A percentile compares a stretch with the other conserved stretches of the same genome.
Conservation (phyloP, 73 alveolate genomes). For the Paramecium biaurelia region DNA sequence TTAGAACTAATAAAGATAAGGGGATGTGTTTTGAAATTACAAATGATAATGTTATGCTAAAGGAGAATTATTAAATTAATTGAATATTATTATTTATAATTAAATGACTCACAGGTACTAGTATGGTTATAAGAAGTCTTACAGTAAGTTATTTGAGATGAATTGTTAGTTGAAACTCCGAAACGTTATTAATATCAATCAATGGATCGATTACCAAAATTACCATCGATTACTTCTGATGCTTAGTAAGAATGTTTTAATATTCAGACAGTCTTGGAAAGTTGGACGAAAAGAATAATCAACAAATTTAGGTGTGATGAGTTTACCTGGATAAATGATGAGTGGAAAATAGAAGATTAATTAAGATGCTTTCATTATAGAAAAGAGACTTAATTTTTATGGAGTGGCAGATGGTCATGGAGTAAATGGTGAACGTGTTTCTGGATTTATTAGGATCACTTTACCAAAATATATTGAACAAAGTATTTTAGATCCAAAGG, state of each 20-base stretch:
- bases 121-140: slow-evolving; percentile 10
- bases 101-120: neutral
- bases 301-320: neutral
- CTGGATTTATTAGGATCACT: slow-evolving; percentile 11
- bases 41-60: neutral
- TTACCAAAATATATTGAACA: slow-evolving; percentile 10
- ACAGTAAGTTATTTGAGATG: neutral
- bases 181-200: slow-evolving; percentile 11
- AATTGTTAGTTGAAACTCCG: slow-evolving; percentile 12
- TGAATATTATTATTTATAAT: neutral
- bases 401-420: slow-evolving; percentile 57
- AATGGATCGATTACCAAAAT: slow-evolving; percentile 36
- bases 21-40: neutral
- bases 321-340: neutral
- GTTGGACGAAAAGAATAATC: neutral
- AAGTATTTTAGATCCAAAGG: neutral
- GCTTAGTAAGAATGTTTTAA: neutral
- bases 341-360: slow-evolving; percentile 15
- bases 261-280: slow-evolving; percentile 44
- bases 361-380: slow-evolving; percentile 19
- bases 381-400: neutral
- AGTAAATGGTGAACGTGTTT: slow-evolving; percentile 17
- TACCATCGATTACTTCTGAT: neutral
- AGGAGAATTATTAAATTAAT: neutral
- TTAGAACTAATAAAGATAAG: neutral